Evolutionary conservation across 169 alveolate species (phyloP), one percentile per base, ranked within the genome.

Genomic region (Cardiosporidium cionae): DNA sequence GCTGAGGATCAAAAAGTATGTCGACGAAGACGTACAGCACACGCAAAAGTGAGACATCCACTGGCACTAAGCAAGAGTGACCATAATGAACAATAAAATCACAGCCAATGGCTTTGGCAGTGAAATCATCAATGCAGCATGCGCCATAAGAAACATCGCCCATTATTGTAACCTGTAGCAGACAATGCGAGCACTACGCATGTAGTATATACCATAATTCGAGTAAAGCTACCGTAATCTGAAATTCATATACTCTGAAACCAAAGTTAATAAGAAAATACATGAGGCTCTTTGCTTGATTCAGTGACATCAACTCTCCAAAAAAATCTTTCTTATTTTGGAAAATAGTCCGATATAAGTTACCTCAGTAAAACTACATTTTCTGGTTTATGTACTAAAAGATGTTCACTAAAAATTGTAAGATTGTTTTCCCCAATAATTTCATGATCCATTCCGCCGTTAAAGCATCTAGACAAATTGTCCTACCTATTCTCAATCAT

Each of bases 91-190:
- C 92, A 67, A 98, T 84, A 67, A 96, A 94, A 75, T 97, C 98
- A 76, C 94, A 89, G 6, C 93, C 94, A 29, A 86, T 84, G 7
- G 98, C 96, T 6, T 52, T 29, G 5, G 84, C 81, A 32, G 96
- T 93, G 65, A 94, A 81, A 88, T 98, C 99, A 86, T 96, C 99
- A 37, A 98, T 91, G 83, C 99, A 98, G 82, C 99, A 98, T 25
- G 99, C 99, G 22, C 99, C 99, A 88, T 95, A 98, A 1, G 99
- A 94, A 0, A 96, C 98, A 84, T 98, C 99, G 2, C 98, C 98
- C 83, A 91, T 74, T 7, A 88, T 70, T 0, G 82, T 68, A 44
- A 80, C 84, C 25, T 28, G 76, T 3, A 67, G n/a, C 58, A 16
- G 16, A 44, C n/a, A n/a, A 44, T 16, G 16, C 27, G 58, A 16